These are phyloP conservation scores for Hapsidospora chrysogenum DNA, from an alignment of 495 filamentous ascomycete species.

Conservation along the genomic window DNA sequence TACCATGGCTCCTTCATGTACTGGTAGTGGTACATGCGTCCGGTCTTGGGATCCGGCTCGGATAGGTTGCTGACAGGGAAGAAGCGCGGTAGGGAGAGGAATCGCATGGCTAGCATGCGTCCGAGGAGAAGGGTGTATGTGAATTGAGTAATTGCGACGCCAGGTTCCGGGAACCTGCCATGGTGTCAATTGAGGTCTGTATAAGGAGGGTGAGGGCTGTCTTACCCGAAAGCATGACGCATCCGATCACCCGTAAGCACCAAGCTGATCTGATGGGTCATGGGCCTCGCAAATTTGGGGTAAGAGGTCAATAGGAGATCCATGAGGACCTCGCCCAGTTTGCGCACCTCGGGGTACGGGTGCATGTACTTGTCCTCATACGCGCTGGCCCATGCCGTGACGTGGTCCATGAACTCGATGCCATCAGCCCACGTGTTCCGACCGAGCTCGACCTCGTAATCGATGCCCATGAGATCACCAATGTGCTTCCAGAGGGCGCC, in stretches of 20 bases:
- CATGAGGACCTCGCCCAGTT: constrained; percentile 37
- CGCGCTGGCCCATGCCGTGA: constrained; percentile 35
- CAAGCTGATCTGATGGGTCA: constrained; percentile 32
- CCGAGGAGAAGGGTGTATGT: constrained; percentile 19
- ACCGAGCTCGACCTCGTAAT: constrained; percentile 21
- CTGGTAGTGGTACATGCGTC: constrained; percentile 28
- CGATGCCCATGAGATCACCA: constrained; percentile 44
- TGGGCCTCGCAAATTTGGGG: constrained; percentile 28
- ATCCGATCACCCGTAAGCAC: constrained; percentile 48
- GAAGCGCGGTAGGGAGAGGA: constrained; percentile 39
- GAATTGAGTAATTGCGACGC: constrained; percentile 5
- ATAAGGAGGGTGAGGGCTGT: not conserved
- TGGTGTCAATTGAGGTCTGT: not conserved
- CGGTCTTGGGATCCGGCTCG: constrained; percentile 27
- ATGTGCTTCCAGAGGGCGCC: constrained; percentile 49
- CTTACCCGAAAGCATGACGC: constrained; percentile 47
- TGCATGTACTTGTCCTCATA: constrained; percentile 45
- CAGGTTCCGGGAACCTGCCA: constrained; percentile 13
- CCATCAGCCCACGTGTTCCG: constrained; percentile 38
- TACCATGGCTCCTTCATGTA: constrained; percentile 44
- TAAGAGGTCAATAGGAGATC: constrained; percentile 41
- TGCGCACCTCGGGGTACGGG: constrained; percentile 31
- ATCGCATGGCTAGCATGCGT: constrained; percentile 36
- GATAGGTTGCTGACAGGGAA: constrained; percentile 21
- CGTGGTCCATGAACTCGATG: constrained; percentile 47